Evolutionary conservation across 352 stramenopile species (phyloP).

Genomic region (Pseudoperonospora humuli): DNA sequence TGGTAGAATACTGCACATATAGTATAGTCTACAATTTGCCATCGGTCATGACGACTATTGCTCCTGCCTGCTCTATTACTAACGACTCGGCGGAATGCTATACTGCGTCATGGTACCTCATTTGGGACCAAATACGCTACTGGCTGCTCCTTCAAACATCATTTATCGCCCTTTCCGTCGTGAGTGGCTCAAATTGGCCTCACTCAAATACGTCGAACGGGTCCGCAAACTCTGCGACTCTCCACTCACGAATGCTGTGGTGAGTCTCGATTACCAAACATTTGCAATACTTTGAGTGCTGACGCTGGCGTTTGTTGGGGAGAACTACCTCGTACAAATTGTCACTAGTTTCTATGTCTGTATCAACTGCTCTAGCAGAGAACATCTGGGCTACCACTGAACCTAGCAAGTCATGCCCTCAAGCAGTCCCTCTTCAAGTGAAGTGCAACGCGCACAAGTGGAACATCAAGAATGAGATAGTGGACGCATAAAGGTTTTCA

Average conservation of each 20-base stretch:
- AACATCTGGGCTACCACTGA: no score
- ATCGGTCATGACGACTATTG: constrained; percentile 12
- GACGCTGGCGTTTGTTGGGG: no score
- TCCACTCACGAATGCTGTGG: constrained; percentile 55
- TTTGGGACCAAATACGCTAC: constrained; percentile 73
- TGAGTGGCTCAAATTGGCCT: constrained; percentile 76
- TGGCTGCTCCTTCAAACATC: constrained; percentile 74
- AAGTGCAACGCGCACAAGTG: no score
- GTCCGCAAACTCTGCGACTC: constrained; percentile 61
- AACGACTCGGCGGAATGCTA: constrained; percentile 50
- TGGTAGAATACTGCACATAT: no score
- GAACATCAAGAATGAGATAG: no score
- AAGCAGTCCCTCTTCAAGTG: no score
- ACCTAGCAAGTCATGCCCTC: no score
- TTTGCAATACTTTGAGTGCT: no score
- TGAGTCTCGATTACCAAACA: constrained; percentile 15
- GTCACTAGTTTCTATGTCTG: constrained; percentile 73
- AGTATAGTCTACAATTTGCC: constrained; percentile 7
- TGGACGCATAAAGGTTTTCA: no score
- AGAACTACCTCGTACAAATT: constrained; percentile 80
- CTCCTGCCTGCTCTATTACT: constrained; percentile 47
- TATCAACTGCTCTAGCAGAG: no score
- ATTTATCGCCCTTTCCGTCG: no score
- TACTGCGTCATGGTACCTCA: constrained; percentile 75
- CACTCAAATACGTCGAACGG: constrained; percentile 52